These are phyloP conservation scores for Trichocladium uniseriatum DNA, from an alignment of 495 filamentous ascomycete species.

Conservation along the genomic window DNA sequence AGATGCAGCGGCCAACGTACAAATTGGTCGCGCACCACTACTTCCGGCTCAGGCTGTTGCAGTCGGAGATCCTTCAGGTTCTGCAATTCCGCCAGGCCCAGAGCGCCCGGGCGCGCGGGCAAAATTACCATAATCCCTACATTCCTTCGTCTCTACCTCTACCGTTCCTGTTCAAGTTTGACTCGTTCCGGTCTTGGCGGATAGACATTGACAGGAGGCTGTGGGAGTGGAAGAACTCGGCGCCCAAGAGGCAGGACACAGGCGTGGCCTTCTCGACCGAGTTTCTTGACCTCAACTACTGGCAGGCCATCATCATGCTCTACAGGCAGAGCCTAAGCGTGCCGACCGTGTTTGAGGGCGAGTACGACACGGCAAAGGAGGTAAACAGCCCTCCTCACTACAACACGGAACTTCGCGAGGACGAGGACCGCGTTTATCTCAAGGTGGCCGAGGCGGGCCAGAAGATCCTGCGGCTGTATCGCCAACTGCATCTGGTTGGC, in stretches of 20 bases:
- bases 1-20: slow-evolving; percentile 55
- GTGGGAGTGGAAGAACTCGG: slow-evolving; percentile 76
- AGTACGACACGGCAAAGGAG: slow-evolving; percentile 57
- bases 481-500: slow-evolving; percentile 77
- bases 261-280: slow-evolving; percentile 80
- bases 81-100: slow-evolving; percentile 81
- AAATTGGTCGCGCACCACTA: slow-evolving; percentile 88
- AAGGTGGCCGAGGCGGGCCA: slow-evolving; percentile 93
- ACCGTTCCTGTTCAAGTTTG: slow-evolving; percentile 75
- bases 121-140: slow-evolving; percentile 54
- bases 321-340: slow-evolving; percentile 86
- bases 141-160: slow-evolving; percentile 73
- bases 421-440: slow-evolving; percentile 83
- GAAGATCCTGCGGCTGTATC: slow-evolving; percentile 81
- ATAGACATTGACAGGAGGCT: slow-evolving; percentile 76
- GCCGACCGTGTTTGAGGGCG: slow-evolving; percentile 72
- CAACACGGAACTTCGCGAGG: slow-evolving; percentile 54
- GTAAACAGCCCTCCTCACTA: slow-evolving; percentile 39
- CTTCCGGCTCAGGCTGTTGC: slow-evolving; percentile 79
- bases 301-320: slow-evolving; percentile 95
- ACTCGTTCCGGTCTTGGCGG: slow-evolving; percentile 81
- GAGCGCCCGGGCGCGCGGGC: slow-evolving; percentile 45
- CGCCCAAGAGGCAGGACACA: slow-evolving; percentile 65
- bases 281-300: slow-evolving; percentile 90
- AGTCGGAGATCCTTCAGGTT: slow-evolving; percentile 93